phyloP scores from a whole-genome alignment of 1,139 yeast species.

The Kurtzmaniella natalensis region DNA sequence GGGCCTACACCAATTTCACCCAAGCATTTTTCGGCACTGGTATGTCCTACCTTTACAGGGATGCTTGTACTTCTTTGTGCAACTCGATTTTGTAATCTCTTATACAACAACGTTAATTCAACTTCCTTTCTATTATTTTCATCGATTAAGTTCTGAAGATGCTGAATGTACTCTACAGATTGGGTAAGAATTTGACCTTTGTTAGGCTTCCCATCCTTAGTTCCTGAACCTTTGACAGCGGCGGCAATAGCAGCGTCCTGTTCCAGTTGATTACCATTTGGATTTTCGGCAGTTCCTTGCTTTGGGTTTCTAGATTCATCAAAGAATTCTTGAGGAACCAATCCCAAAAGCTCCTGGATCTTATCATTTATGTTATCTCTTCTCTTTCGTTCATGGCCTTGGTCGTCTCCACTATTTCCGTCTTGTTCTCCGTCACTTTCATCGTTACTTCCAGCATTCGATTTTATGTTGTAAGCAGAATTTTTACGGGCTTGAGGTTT shows the following conservation, averaged over 20 bases:
- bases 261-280: slow-evolving; percentile 10
- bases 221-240: slow-evolving; percentile 52
- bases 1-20: slow-evolving; percentile 84
- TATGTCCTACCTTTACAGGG: slow-evolving; percentile 52
- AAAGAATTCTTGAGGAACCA: slow-evolving; percentile 65
- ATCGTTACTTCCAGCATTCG: slow-evolving; percentile 27
- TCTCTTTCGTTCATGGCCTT: slow-evolving; percentile 58
- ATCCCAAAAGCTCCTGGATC: slow-evolving; percentile 71
- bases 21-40: slow-evolving; percentile 77
- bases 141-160: slow-evolving; percentile 72
- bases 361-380: slow-evolving; percentile 87
- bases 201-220: slow-evolving; percentile 87
- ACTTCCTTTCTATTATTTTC: slow-evolving; percentile 74
- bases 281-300: slow-evolving; percentile 3
- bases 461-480: slow-evolving; percentile 26
- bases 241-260: slow-evolving; percentile 25
- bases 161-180: slow-evolving; percentile 78
- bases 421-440: slow-evolving; percentile 24
- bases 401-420: slow-evolving; percentile 25
- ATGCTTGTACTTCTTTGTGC: slow-evolving; percentile 20
- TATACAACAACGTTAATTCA: slow-evolving; percentile 60
- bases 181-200: slow-evolving; percentile 86
- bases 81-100: slow-evolving; percentile 43
- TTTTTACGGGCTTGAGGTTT: slow-evolving; percentile 41
- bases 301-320: slow-evolving; percentile 15